Evolutionary conservation across 352 stramenopile species (phyloP), one percentile per base, ranked within the genome.

Genomic region (Globisporangium sylvaticum): DNA sequence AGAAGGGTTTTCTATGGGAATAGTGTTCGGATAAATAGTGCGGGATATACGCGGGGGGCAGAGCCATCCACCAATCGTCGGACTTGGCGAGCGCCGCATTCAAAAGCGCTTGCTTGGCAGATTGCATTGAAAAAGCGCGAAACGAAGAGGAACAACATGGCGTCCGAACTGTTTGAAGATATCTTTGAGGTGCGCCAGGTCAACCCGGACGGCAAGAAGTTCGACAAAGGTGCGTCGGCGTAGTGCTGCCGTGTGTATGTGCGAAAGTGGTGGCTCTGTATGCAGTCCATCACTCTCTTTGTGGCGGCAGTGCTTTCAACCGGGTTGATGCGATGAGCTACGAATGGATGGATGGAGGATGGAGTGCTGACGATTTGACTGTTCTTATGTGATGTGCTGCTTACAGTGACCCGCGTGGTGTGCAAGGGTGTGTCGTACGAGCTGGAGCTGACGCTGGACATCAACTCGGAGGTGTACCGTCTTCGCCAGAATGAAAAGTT

Each of bases 121-220:
- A 50, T 58, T 58, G 46, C 59, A 54, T n/a, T 57, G 42, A 42
- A 65, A 60, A 44, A 60, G 55, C 59, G 25, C 53, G 27, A 59
- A n/a, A 58, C 31, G n/a, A 18, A 34, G 27, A 62, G 9, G 24
- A 62, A 27, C 15, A 66, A 2, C 37, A 96, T 96, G 88, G 84
- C 88, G 75, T 94, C 88, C 25, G 87, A 96, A 72, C 76, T 99
- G 57, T 99, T 99, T 87, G 96, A 99, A 82, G 97, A 99, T 80
- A 99, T 99, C 67, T 99, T 99, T 74, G 94, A 98, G 84, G 95
- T 99, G 66, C 97, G 89, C 50, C 83, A 97, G 67, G 70, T 99
- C 27, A 99, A 99, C 80, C 97, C 97, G 22, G 96, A 99, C 64
- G 97, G 96, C 37, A 99, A 99, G 86, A 99, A 99, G 79, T 98